Conservation (phyloP, 805 yeast genomes). For the Suhomyces prunicola region DNA sequence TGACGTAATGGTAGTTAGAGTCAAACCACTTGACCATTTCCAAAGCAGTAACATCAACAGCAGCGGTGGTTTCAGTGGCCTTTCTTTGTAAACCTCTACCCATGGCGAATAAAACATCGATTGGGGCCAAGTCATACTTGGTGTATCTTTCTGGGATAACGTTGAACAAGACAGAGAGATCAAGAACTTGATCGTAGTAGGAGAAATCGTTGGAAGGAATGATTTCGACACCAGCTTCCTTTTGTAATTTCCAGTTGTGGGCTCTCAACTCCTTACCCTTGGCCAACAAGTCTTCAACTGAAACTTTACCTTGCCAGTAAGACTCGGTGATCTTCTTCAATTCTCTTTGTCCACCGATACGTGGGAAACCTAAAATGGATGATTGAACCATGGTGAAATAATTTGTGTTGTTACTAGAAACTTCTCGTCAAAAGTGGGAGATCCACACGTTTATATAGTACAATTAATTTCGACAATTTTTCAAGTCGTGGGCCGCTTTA, state of each 20-base stretch:
- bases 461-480: not conserved
- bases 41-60: constrained; percentile 97
- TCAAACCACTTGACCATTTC: constrained; percentile 99
- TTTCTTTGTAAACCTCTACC: constrained; percentile 99
- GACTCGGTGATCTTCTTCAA: constrained; percentile 98
- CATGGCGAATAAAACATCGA: constrained; percentile 97
- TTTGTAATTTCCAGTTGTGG: constrained; percentile 96
- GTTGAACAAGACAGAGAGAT: constrained; percentile 87
- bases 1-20: constrained; percentile 98
- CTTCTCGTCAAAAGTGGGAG: not conserved
- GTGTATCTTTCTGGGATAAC: constrained; percentile 96
- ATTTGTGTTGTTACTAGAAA: not conserved
- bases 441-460: constrained; percentile 3
- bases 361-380: constrained; percentile 98
- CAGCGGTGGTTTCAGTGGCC: constrained; percentile 80
- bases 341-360: constrained; percentile 99
- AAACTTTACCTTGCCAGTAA: constrained; percentile 95
- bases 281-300: constrained; percentile 81
- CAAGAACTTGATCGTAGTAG: constrained; percentile 95
- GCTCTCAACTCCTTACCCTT: constrained; percentile 96
- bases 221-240: constrained; percentile 94
- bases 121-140: constrained; percentile 81
- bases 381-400: constrained; percentile 79
- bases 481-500: constrained; percentile 1
- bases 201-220: constrained; percentile 98